Percentiles rank a stretch among this genome's conserved stretches.
Evolutionary conservation across 495 filamentous ascomycete species (phyloP).

Genomic region (Acidomyces sp.): DNA sequence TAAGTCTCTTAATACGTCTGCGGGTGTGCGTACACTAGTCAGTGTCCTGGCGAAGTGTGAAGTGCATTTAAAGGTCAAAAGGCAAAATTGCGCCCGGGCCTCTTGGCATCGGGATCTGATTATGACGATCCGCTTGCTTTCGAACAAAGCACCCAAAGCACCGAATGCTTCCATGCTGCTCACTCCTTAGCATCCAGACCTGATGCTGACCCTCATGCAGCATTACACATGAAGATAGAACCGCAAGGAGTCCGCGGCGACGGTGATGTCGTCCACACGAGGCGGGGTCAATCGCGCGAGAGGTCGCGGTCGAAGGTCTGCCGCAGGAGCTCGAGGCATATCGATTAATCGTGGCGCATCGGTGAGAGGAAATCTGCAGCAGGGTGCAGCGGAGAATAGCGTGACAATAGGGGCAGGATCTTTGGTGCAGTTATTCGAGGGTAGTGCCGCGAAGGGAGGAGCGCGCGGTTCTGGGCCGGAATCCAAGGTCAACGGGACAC

Average conservation of each 20-base stretch:
- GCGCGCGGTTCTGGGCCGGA: neutral
- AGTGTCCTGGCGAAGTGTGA: too few species aligned
- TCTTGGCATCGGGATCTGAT: too few species aligned
- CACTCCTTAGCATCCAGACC: neutral
- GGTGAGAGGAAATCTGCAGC: slow-evolving; percentile 1
- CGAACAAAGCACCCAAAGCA: too few species aligned
- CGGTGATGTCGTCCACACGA: slow-evolving; percentile 15
- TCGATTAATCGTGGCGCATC: slow-evolving; percentile 4
- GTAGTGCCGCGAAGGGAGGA: neutral
- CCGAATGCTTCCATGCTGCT: too few species aligned
- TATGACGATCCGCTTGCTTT: too few species aligned
- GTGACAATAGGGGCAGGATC: neutral
- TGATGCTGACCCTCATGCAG: neutral
- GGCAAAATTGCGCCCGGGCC: too few species aligned
- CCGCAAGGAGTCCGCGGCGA: slow-evolving; percentile 4
- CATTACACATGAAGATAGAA: slow-evolving; percentile 4
- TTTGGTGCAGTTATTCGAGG: neutral
- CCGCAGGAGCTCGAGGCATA: slow-evolving; percentile 8
- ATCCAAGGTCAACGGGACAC: slow-evolving; percentile 2
- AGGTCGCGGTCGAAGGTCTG: slow-evolving; percentile 15
- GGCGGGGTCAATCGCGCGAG: slow-evolving; percentile 9
- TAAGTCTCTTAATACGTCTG: too few species aligned
- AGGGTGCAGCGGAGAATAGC: too few species aligned
- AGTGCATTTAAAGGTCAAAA: too few species aligned
- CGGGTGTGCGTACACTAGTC: too few species aligned